Evolutionary conservation across 805 yeast genomes (phyloP).

Genomic region (Starmerella powellii): DNA sequence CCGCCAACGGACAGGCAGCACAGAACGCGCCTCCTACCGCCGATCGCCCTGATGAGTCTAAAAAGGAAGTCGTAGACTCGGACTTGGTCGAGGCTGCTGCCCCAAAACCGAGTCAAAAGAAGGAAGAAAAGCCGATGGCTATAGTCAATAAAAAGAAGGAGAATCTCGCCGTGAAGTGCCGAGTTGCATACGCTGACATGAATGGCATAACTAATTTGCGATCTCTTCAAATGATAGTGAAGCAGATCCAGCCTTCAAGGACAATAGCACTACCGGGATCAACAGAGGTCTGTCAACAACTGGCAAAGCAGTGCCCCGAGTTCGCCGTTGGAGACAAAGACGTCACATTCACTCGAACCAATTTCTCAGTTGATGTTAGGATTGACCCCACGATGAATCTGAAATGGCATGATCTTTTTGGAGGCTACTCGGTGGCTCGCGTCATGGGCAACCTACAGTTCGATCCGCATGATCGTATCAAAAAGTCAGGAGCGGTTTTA

Average conservation of each 20-base stretch:
- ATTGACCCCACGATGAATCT: constrained; percentile 56
- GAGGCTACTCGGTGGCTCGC: constrained; percentile 72
- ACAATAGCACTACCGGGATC: constrained; percentile 43
- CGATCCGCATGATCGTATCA: constrained; percentile 11
- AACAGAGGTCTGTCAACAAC: constrained; percentile 15
- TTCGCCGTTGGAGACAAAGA: constrained; percentile 12
- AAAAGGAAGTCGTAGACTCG: too few species aligned
- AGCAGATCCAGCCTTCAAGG: constrained; percentile 66
- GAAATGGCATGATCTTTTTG: constrained; percentile 75
- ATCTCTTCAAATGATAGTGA: constrained; percentile 65
- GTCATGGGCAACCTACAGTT: constrained; percentile 47
- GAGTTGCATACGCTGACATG: constrained; percentile 63
- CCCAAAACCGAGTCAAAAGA: neutral
- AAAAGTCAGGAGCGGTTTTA: constrained; percentile 6
- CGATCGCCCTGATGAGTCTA: neutral
- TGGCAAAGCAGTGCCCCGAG: neutral
- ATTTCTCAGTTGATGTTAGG: constrained; percentile 33
- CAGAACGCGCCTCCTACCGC: neutral
- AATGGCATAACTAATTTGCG: constrained; percentile 76
- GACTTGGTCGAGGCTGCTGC: too few species aligned
- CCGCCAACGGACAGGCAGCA: constrained; percentile 3
- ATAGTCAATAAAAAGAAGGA: constrained; percentile 29
- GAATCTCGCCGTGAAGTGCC: constrained; percentile 49
- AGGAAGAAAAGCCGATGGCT: constrained; percentile 35
- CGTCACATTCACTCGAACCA: constrained; percentile 13